These are phyloP conservation scores for Hortaea sp. DNA, from an alignment of 2,329 filamentous ascomycete genomes.

Conservation along the genomic window DNA sequence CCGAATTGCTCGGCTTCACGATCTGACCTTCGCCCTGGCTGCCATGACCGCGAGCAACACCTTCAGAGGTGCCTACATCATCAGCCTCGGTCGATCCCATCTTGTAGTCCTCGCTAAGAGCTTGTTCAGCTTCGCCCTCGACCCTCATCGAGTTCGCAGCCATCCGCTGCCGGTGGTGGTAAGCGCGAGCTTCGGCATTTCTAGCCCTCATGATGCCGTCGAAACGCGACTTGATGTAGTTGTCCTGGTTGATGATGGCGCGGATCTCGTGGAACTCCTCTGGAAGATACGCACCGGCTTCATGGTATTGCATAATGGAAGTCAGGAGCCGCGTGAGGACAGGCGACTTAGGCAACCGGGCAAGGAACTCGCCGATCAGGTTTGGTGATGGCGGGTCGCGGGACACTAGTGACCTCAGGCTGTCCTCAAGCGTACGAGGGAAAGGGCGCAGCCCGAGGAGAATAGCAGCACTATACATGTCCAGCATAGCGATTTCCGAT, in stretches of 20 bases:
- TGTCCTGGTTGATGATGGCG: no score
- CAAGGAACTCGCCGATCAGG: not conserved
- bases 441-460: not conserved
- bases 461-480: not conserved
- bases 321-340: not conserved
- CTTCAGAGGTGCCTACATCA: no score
- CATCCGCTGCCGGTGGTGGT: no score
- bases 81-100: no score
- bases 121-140: no score
- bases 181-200: no score
- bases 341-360: not conserved
- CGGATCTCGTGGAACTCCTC: no score
- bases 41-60: not conserved
- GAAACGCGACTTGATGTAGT: no score
- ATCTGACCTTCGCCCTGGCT: no score
- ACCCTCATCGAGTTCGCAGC: no score
- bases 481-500: not conserved
- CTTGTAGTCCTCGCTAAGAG: no score
- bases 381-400: not conserved
- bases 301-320: not conserved
- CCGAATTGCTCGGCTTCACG: not conserved
- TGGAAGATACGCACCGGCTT: not conserved
- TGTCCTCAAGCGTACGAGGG: not conserved
- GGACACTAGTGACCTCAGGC: not conserved
- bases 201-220: no score